A percentile compares a stretch with the other conserved stretches of the same genome.
Evolutionary conservation across 495 filamentous ascomycete species (phyloP).

Genomic region (Xanthoparmelia taractica): DNA sequence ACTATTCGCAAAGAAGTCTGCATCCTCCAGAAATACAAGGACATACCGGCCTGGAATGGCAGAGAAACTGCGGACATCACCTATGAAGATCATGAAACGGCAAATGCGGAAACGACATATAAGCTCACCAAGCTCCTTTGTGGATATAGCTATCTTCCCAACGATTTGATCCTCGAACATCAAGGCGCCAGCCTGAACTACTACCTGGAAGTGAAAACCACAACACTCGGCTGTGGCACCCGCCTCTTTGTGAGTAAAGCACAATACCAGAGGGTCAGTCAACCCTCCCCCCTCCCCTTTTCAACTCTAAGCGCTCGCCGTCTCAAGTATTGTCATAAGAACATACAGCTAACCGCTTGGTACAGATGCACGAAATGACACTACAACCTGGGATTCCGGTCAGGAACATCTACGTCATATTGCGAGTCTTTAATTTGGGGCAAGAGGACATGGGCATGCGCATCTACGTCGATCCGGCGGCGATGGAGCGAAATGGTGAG

Average conservation of each 20-base stretch:
- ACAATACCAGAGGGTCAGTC: slow-evolving; percentile 1
- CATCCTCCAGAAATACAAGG: too few relatives aligned
- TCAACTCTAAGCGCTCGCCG: not conserved
- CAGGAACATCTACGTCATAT: slow-evolving; percentile 35
- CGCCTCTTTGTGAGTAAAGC: slow-evolving; percentile 2
- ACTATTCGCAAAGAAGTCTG: too few relatives aligned
- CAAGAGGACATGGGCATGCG: slow-evolving; percentile 29
- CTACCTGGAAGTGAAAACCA: slow-evolving; percentile 1
- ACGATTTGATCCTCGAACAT: not conserved
- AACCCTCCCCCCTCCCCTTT: not conserved
- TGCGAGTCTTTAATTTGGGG: slow-evolving; percentile 37
- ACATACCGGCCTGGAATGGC: too few relatives aligned
- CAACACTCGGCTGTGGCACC: not conserved
- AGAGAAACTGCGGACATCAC: slow-evolving; percentile 1
- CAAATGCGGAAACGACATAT: too few relatives aligned
- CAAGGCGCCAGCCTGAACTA: not conserved
- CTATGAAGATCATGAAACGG: not conserved
- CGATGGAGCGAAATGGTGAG: slow-evolving; percentile 19
- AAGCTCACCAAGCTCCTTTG: too few relatives aligned
- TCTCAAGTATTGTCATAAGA: not conserved
- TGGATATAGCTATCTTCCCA: too few relatives aligned
- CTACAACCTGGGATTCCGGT: not conserved
- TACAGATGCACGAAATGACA: slow-evolving; percentile 1
- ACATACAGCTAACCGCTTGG: not conserved
- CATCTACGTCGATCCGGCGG: slow-evolving; percentile 36